Evolutionary conservation across 768 basidiomycete genomes (phyloP), one percentile per base, ranked within the genome.

Genomic region (Psilocybe cubensis): DNA sequence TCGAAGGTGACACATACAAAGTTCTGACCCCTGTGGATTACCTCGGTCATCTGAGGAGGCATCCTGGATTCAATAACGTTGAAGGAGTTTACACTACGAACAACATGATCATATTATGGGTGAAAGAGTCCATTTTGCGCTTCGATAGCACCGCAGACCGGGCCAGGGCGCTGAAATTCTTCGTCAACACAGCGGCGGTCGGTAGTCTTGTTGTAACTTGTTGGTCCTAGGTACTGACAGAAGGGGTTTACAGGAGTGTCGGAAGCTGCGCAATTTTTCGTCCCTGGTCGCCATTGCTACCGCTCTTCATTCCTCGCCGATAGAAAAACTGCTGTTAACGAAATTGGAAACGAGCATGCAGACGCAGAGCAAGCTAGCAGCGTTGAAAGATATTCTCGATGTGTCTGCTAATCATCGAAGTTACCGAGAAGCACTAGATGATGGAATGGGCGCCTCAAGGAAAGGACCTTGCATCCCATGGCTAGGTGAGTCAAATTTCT

Each of bases 1-100:
- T 80, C 12, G 80, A 82, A 62, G 76, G 77, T n/a, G 76, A 80
- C 50, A 68, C 63, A 51, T 81, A 76, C 61, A 64, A 61, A 17
- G 63, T 68, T 17, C 72, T 81, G 17, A 65, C 70, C 35, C 73
- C 78, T 1, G 69, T 70, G 6, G 79, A 80, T 63, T 81, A 77
- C 46, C 72, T 82, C 35, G 69, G 69, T n/a, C 74, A 81, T 64
- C 67, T 79, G 14, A 61, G 68, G 33, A 65, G 64, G 25, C 63
- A 66, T 18, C 58, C 69, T 14, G 67, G 68, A 3, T 52, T 54
- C 18, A 76, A 75, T 57, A 72, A 68, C 10, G 66, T 79, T 5
- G 70, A 74, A 42, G 68, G 60, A 9, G 73, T 74, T 2, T 68
- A 70, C 18, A 63, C 65, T 5, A 68, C 68, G 14, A 78, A 77